phyloP scores from a whole-genome alignment of 2,329 filamentous ascomycete genomes.

The Penicillium oxalicum region DNA sequence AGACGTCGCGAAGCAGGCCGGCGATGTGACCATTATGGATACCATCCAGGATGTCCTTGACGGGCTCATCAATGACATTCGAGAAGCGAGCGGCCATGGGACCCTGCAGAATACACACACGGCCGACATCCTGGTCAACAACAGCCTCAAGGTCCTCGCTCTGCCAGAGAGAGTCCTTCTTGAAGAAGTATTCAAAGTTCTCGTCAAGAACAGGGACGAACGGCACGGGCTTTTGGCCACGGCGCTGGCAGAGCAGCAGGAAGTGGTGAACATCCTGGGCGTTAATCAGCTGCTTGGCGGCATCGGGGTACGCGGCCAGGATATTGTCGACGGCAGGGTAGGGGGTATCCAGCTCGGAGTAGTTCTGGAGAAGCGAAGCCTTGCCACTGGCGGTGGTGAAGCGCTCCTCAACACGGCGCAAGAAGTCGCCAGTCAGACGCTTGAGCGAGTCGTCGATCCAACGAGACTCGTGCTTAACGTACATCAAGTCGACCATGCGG shows the following conservation, averaged over 20 bases:
- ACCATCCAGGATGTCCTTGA: constrained; percentile 87
- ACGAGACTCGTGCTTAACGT: constrained; percentile 79
- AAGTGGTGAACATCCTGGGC: constrained; percentile 98
- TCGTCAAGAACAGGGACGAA: constrained; percentile 95
- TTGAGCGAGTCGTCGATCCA: constrained; percentile 87
- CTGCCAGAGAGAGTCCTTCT: constrained; percentile 99
- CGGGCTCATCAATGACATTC: constrained; percentile 81
- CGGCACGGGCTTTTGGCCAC: constrained; percentile 90
- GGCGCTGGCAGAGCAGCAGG: constrained; percentile 82
- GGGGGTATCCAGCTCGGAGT: constrained; percentile 78
- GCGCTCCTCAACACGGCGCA: constrained; percentile 92
- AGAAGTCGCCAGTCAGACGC: constrained; percentile 86
- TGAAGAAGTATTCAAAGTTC: constrained; percentile 99
- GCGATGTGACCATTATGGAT: constrained; percentile 86
- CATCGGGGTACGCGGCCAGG: constrained; percentile 75
- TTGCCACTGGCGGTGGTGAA: constrained; percentile 70
- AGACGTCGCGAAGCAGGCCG: constrained; percentile 71
- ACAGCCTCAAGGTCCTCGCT: constrained; percentile 96
- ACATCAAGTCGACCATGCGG: constrained; percentile 83
- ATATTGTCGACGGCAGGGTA: constrained; percentile 73
- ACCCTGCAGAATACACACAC: constrained; percentile 93
- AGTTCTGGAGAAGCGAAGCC: constrained; percentile 81
- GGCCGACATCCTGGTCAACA: constrained; percentile 88
- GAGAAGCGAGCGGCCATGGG: constrained; percentile 90
- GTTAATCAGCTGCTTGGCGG: constrained; percentile 87